phyloP scores from a whole-genome alignment of 345 rosid genomes.

The Psidium guajava region DNA sequence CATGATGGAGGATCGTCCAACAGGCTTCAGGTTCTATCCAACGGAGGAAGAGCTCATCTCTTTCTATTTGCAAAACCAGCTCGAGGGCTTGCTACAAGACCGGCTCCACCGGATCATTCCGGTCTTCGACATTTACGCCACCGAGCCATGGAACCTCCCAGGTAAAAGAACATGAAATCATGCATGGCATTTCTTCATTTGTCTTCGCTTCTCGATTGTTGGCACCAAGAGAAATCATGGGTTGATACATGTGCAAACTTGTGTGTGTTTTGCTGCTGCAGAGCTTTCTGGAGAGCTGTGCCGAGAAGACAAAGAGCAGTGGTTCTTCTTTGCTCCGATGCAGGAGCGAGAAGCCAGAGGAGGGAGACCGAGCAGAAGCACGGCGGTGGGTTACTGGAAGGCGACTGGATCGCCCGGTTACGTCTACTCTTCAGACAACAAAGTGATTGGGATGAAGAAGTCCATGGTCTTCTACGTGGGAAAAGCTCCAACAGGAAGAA shows the following conservation, averaged over 20 bases:
- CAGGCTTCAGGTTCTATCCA: neutral
- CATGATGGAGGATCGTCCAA: neutral
- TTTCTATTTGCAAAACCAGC: neutral
- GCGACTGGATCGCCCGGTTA: neutral
- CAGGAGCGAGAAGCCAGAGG: too few species aligned
- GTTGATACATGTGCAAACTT: neutral
- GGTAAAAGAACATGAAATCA: neutral
- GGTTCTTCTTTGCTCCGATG: too few species aligned
- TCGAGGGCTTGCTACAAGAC: neutral
- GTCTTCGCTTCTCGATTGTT: neutral
- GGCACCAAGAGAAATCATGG: neutral
- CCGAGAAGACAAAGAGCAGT: too few species aligned
- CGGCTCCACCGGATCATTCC: neutral
- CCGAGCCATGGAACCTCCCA: neutral
- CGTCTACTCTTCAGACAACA: neutral
- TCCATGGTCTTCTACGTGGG: neutral
- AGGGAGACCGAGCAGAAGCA: too few species aligned
- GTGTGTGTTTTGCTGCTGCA: conserved; percentile 9
- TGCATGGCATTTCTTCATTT: neutral
- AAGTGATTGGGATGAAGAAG: neutral
- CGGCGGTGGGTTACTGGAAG: neutral
- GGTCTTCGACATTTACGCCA: neutral
- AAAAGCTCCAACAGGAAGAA: neutral
- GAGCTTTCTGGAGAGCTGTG: conserved; percentile 55
- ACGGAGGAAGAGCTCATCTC: neutral